Evolutionary conservation across 2,329 filamentous ascomycete species (phyloP), one percentile per base, ranked within the genome.

Genomic region (Sporothrix curviconia): DNA sequence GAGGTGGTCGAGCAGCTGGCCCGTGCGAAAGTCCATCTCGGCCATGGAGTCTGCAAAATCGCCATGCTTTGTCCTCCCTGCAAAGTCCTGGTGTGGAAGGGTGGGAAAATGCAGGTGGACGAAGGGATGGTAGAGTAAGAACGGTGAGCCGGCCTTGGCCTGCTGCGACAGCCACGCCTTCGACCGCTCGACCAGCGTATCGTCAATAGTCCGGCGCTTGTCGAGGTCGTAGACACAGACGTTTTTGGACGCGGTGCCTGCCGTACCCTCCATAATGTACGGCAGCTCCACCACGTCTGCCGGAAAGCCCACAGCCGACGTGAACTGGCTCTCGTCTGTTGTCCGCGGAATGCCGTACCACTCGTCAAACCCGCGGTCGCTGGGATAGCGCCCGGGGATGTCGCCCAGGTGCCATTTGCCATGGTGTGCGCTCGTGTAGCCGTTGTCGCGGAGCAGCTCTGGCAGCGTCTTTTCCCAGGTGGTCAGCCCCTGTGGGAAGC

Each of bases 381-480:
- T 69, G 0, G 70, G 70, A 7, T 71, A 72, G 1, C 70, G 65
- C 0, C 70, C 70, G 0, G 66, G 63, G 1, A 71, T 60, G 47
- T 72, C 70, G 0, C 70, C 69, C 2, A 72, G 60, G 40, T 72
- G 69, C 70, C 70, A 72, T 36, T 72, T 71, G 0, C 69, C 69
- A 43, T 71, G 68, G 49, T 72, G 69, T 0, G 69, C 69, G 0
- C 64, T 70, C 0, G 64, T 61, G 39, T 71, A 70, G 3, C 60
- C 64, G 1, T 61, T 59, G 0, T 62, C 60, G 24, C 67, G 69
- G 34, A 72, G 64, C 3, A 63, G 65, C 36, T 70, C 68, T 0
- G 67, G 60, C 11, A 71, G 58, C 0, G 67, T 71, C 34, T 61
- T 65, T 54, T 72, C 69, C 68, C 68, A 71, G 1, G 51, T 36